phyloP scores from a whole-genome alignment of 306 rosid genomes.

The Elaeagnus macrophylla region DNA sequence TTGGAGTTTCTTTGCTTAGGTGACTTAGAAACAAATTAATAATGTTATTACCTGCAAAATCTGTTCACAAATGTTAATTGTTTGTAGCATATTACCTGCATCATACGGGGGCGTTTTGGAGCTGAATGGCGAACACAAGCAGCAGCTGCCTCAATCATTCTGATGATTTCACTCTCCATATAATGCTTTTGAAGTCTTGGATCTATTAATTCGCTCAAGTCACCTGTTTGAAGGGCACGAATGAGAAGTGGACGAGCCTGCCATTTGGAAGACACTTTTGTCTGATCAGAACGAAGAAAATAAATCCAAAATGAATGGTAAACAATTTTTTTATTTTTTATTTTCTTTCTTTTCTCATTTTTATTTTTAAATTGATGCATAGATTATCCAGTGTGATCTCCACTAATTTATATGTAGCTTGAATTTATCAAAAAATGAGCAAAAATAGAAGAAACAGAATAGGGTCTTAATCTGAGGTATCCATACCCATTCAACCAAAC shows the following conservation, averaged over 20 bases:
- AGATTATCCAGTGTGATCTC: no score
- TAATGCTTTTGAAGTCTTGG: conserved; percentile 53
- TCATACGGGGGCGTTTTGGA: conserved; percentile 82
- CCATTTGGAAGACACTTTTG: conserved; percentile 9
- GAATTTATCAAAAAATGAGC: not conserved
- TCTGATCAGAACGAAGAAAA: conserved; percentile 5
- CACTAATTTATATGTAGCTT: no score
- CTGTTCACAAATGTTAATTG: not conserved
- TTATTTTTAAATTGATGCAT: no score
- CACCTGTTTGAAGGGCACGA: conserved; percentile 55
- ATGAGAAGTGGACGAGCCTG: conserved; percentile 89
- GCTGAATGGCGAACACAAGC: conserved; percentile 93
- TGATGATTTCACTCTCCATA: conserved; percentile 56
- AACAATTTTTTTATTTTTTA: no score
- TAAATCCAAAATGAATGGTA: no score
- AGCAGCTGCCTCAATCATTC: conserved; percentile 90
- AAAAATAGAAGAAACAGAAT: not conserved
- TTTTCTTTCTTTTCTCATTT: no score
- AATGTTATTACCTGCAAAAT: not conserved
- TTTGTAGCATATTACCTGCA: conserved; percentile 47
- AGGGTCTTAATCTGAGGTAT: not conserved
- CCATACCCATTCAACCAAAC: conserved; percentile 97
- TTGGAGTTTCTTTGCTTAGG: no score
- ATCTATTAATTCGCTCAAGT: conserved; percentile 49
- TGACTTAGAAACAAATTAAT: no score